Evolutionary conservation across 2,329 filamentous ascomycete species (phyloP), one percentile per base, ranked within the genome.

Genomic region (Juglanconis oblonga): DNA sequence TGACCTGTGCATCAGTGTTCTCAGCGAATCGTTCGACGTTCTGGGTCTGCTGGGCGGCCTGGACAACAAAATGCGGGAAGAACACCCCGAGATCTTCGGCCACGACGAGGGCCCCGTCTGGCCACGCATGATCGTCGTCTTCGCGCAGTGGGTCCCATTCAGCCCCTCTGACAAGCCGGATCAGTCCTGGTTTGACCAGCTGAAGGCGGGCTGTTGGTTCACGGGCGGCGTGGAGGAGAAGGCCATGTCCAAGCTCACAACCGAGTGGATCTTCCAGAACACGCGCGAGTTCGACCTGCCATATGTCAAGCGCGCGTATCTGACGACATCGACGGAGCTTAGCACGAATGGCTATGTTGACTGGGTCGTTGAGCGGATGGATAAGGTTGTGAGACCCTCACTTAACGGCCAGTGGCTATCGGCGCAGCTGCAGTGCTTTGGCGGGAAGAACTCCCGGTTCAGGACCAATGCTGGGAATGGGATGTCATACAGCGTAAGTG

Each of bases 141-240:
- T 79, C 47, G 79, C 79, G 4, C 79, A 81, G 61, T 82, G 77
- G 75, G 76, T 78, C 1, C 78, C 78, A 1, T 72, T 77, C 17
- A 67, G 55, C 55, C 66, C 67, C 55, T 66, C 64, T 1, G 76
- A 79, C 62, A 64, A 64, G 54, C 74, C 74, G 60, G 73, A 76
- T 49, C 64, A 65, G 49, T 64, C 68, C 8, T 79, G 76, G 66
- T 79, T 79, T 48, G 67, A 77, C 49, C 68, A 70, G 32, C 64
- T 79, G 10, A 66, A 73, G 9, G 66, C 72, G 1, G 68, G 70
- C 5, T 52, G 36, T 10, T 72, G 64, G 17, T 64, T 73, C 7
- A 51, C 64, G 36, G 67, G 66, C 57, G 68, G 70, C 17, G 72
- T 74, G 35, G 65, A 71, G 3, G 69, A 72, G 55, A 74, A 77